phyloP scores from a whole-genome alignment of 2,329 filamentous ascomycete genomes.

The Aspergillus sp. region DNA sequence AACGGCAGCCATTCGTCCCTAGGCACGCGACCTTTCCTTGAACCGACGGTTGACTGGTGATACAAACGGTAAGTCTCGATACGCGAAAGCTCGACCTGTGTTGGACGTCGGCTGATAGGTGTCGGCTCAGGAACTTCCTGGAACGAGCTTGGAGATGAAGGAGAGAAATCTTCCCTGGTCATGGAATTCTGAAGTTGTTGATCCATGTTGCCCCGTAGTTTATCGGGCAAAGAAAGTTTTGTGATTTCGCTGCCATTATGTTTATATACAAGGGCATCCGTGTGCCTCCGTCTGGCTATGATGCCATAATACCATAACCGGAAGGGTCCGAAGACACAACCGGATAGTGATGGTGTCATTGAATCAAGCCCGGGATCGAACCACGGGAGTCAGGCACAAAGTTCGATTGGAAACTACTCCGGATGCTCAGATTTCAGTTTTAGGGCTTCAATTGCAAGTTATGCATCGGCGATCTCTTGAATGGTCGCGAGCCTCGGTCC shows the following conservation, averaged over 20 bases:
- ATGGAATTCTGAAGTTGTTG: not conserved
- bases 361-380: not conserved
- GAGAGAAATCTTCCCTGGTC: not conserved
- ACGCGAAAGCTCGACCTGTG: conserved; percentile 21
- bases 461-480: no score
- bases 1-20: conserved; percentile 22
- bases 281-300: not conserved
- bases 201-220: not conserved
- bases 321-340: conserved; percentile 2
- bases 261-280: not conserved
- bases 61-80: conserved; percentile 22
- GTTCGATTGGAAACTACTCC: no score
- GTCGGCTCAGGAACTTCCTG: not conserved
- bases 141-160: not conserved
- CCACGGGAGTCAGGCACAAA: no score
- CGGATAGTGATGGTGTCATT: conserved; percentile 7
- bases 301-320: not conserved
- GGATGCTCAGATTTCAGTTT: no score
- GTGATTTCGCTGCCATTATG: not conserved
- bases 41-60: conserved; percentile 21
- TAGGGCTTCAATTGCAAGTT: no score
- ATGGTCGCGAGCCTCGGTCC: no score
- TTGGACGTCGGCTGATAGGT: conserved; percentile 14
- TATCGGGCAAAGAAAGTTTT: not conserved
- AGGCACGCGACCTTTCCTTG: conserved; percentile 9